Conservation (phyloP, 306 rosid species). For the Lathyrus sativus region DNA sequence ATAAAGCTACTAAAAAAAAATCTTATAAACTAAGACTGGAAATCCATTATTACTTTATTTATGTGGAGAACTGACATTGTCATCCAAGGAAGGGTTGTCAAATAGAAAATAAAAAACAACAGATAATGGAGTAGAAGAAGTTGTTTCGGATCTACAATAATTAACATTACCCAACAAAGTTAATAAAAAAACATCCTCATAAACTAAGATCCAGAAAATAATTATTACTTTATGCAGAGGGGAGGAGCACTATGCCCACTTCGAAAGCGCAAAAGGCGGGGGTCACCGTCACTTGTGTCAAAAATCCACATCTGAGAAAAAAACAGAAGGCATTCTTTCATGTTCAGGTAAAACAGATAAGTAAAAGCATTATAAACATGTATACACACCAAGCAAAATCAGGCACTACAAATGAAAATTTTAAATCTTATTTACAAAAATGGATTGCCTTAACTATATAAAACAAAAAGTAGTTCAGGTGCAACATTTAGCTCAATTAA, state of each 20-base stretch:
- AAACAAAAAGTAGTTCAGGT: neutral
- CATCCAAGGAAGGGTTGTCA: slow-evolving; percentile 2
- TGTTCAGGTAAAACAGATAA: neutral
- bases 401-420: slow-evolving; percentile 9
- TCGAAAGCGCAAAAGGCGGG: slow-evolving; percentile 85
- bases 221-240: slow-evolving; percentile 78
- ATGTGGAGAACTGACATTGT: no score
- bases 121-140: neutral
- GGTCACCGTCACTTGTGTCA: slow-evolving; percentile 90
- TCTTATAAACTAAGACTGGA: no score
- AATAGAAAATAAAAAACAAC: neutral
- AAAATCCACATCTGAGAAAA: slow-evolving; percentile 87
- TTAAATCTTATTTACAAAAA: neutral
- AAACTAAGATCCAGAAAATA: slow-evolving; percentile 36
- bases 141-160: neutral
- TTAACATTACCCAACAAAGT: slow-evolving; percentile 1
- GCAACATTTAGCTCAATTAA: neutral
- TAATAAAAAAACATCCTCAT: slow-evolving; percentile 5
- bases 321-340: slow-evolving; percentile 3
- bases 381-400: slow-evolving; percentile 10
- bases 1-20: no score
- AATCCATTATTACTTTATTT: no score
- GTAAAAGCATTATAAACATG: slow-evolving; percentile 18
- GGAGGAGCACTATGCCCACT: slow-evolving; percentile 98
- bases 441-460: neutral